Percentiles rank a stretch among this genome's conserved stretches.
Conservation (phyloP, 768 basidiomycete genomes). For the Terana coerulea region DNA sequence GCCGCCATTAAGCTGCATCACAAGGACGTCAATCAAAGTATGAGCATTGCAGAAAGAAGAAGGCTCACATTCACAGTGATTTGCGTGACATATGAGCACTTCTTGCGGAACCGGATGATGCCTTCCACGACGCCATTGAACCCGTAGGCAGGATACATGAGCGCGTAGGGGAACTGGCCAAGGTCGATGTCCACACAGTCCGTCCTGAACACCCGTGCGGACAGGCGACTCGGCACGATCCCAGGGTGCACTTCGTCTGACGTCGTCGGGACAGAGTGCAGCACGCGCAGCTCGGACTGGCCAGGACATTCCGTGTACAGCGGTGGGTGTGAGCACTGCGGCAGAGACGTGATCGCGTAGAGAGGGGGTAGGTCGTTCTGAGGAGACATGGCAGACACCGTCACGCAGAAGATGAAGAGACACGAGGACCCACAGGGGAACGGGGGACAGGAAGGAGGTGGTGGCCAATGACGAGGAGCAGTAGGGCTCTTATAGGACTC, state of each 20-base stretch:
- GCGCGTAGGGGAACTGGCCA: slow-evolving; percentile 36
- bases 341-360: slow-evolving; percentile 5
- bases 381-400: not conserved
- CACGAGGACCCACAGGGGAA: too few relatives aligned
- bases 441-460: too few relatives aligned
- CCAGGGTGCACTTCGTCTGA: not conserved
- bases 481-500: not conserved
- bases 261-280: slow-evolving; percentile 28
- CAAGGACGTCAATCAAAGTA: not conserved
- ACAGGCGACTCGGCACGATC: slow-evolving; percentile 17
- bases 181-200: slow-evolving; percentile 39
- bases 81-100: slow-evolving; percentile 33
- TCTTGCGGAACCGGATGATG: slow-evolving; percentile 30
- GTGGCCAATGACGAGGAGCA: not conserved
- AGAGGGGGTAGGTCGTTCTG: slow-evolving; percentile 10
- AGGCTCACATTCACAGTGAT: slow-evolving; percentile 35
- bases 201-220: slow-evolving; percentile 35
- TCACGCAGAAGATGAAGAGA: too few relatives aligned
- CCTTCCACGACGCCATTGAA: slow-evolving; percentile 39
- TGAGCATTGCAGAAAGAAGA: not conserved
- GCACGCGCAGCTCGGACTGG: slow-evolving; percentile 31
- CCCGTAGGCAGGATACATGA: slow-evolving; percentile 40
- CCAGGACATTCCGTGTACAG: slow-evolving; percentile 28
- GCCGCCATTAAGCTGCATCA: slow-evolving; percentile 34
- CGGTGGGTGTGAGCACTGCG: not conserved